Evolutionary conservation across 371 early-diverging fungal species (phyloP).

Genomic region (Parasitella parasitica): DNA sequence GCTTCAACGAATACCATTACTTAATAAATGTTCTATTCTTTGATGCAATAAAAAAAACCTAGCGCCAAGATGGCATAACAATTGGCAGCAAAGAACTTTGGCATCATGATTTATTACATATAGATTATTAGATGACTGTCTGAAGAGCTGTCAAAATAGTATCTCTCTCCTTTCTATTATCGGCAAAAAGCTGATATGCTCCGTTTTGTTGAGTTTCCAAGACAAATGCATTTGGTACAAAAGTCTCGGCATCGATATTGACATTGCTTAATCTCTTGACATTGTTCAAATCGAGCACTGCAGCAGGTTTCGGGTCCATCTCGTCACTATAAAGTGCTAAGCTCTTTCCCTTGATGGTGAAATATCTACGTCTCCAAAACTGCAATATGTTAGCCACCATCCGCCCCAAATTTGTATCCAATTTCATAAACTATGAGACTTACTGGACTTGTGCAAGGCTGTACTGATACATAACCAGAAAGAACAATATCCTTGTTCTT

Average conservation of each 20-base stretch:
- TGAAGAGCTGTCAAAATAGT: constrained; percentile 38
- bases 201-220: constrained; percentile 36
- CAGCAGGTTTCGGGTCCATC: constrained; percentile 30
- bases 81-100: neutral
- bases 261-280: constrained; percentile 32
- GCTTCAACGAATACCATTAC: too few relatives aligned
- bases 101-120: neutral
- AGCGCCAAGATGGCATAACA: too few relatives aligned
- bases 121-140: constrained; percentile 33
- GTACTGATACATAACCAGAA: constrained; percentile 30
- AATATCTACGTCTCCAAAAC: constrained; percentile 40
- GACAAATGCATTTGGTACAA: constrained; percentile 46
- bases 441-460: constrained; percentile 33
- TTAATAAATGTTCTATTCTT: too few relatives aligned
- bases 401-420: neutral
- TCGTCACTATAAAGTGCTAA: constrained; percentile 26
- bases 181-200: constrained; percentile 41
- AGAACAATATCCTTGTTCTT: constrained; percentile 31
- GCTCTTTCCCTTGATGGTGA: constrained; percentile 23
- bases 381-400: neutral
- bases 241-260: constrained; percentile 38
- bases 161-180: constrained; percentile 23
- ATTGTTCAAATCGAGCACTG: constrained; percentile 47
- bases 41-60: too few relatives aligned
- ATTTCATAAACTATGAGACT: neutral